Evolutionary conservation across 2,329 filamentous ascomycete species (phyloP).

Genomic region (Curvularia hawaiiensis): DNA sequence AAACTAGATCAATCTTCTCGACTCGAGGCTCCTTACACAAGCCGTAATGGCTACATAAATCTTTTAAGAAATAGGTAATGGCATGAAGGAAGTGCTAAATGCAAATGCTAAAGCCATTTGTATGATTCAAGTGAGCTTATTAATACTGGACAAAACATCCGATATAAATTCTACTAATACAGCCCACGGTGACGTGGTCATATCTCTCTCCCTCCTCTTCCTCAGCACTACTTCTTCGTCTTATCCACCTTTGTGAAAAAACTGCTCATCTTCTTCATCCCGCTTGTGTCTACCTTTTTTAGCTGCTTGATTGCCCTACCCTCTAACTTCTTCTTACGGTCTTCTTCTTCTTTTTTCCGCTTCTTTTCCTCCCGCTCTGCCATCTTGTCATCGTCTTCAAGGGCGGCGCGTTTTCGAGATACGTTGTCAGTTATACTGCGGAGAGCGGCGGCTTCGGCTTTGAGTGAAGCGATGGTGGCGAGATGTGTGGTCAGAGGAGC

Average conservation of each 20-base stretch:
- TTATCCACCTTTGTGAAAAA: slow-evolving; percentile 78
- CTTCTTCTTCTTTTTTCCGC: slow-evolving; percentile 84
- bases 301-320: slow-evolving; percentile 79
- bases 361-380: slow-evolving; percentile 72
- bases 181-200: no score
- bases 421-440: slow-evolving; percentile 73
- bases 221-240: slow-evolving; percentile 15
- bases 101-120: no score
- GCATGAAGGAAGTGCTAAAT: no score
- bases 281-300: slow-evolving; percentile 86
- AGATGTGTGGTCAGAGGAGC: slow-evolving; percentile 73
- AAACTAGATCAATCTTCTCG: no score
- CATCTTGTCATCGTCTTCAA: slow-evolving; percentile 64
- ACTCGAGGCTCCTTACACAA: no score
- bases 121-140: no score
- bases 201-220: no score
- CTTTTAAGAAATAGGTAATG: no score
- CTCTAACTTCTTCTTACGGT: slow-evolving; percentile 80
- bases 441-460: slow-evolving; percentile 72
- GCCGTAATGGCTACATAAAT: no score
- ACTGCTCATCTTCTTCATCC: slow-evolving; percentile 96
- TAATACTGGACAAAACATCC: not conserved
- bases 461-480: slow-evolving; percentile 66
- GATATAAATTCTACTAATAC: not conserved
- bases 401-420: slow-evolving; percentile 62